Conservation (phyloP, 192 early-diverging fungal species). For the Linnemannia elongata region DNA sequence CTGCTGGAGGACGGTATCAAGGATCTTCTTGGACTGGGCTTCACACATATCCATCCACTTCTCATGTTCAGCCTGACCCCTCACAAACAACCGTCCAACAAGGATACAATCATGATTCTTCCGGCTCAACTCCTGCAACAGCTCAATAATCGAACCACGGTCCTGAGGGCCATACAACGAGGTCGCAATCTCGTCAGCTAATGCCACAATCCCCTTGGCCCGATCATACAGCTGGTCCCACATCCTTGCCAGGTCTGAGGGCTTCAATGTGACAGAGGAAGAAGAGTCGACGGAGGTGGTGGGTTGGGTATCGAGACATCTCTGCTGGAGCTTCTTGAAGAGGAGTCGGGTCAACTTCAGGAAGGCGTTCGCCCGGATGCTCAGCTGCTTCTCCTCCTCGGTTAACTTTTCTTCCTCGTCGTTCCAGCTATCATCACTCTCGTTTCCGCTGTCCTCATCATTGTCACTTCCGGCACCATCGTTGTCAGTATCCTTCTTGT, state of each 20-base stretch:
- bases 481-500: constrained; percentile 24
- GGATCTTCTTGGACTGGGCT: constrained; percentile 49
- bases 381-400: constrained; percentile 54
- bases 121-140: constrained; percentile 37
- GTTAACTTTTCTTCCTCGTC: constrained; percentile 48
- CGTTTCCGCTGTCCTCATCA: constrained; percentile 43
- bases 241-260: constrained; percentile 37
- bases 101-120: constrained; percentile 56
- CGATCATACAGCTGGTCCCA: constrained; percentile 54
- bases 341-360: constrained; percentile 54
- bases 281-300: neutral
- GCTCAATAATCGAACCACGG: constrained; percentile 9
- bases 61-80: constrained; percentile 46
- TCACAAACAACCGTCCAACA: constrained; percentile 41
- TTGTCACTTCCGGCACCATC: neutral
- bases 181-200: constrained; percentile 54
- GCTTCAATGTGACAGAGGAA: constrained; percentile 8
- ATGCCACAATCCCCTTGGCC: constrained; percentile 34
- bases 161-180: constrained; percentile 57
- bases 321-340: constrained; percentile 56
- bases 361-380: constrained; percentile 36
- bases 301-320: constrained; percentile 47
- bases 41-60: constrained; percentile 58
- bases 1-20: constrained; percentile 29
- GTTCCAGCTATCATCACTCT: constrained; percentile 59